A percentile compares a stretch with the other conserved stretches of the same genome.
These are phyloP conservation scores for Starmera amethionina DNA, from an alignment of 805 yeast species.

Conservation along the genomic window DNA sequence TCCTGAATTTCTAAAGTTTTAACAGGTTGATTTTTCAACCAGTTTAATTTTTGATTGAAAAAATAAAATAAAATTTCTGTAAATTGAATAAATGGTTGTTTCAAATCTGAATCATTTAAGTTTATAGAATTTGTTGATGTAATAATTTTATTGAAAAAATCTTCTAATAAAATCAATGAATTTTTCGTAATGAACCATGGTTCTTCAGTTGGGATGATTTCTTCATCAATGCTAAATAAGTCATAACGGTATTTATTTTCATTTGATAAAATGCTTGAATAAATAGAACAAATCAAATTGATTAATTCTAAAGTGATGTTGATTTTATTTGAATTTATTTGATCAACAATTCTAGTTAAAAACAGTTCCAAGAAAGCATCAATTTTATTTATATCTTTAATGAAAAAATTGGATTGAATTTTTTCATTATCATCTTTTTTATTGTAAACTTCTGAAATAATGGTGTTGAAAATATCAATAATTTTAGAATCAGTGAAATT, in stretches of 20 bases:
- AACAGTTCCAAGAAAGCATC: constrained; percentile 18
- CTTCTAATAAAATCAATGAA: constrained; percentile 29
- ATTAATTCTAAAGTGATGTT: constrained; percentile 6
- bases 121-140: constrained; percentile 2
- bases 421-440: constrained; percentile 8
- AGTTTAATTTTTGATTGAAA: constrained; percentile 23
- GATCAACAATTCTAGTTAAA: constrained; percentile 9
- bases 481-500: background rate
- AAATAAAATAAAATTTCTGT: constrained; percentile 32
- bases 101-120: constrained; percentile 8
- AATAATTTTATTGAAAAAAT: constrained; percentile 25
- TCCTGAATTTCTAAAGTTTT: constrained; percentile 15
- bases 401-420: constrained; percentile 15
- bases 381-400: constrained; percentile 15
- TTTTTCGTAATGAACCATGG: constrained; percentile 42
- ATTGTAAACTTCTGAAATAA: constrained; percentile 3
- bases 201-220: constrained; percentile 19
- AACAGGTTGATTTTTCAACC: constrained; percentile 18
- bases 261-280: constrained; percentile 24
- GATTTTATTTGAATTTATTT: background rate
- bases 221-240: constrained; percentile 22
- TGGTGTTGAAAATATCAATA: background rate
- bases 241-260: constrained; percentile 29
- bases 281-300: constrained; percentile 15
- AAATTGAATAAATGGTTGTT: constrained; percentile 21